Evolutionary conservation across 78 protist genomes (phyloP).

Genomic region (Dictyostelium citrinum): DNA sequence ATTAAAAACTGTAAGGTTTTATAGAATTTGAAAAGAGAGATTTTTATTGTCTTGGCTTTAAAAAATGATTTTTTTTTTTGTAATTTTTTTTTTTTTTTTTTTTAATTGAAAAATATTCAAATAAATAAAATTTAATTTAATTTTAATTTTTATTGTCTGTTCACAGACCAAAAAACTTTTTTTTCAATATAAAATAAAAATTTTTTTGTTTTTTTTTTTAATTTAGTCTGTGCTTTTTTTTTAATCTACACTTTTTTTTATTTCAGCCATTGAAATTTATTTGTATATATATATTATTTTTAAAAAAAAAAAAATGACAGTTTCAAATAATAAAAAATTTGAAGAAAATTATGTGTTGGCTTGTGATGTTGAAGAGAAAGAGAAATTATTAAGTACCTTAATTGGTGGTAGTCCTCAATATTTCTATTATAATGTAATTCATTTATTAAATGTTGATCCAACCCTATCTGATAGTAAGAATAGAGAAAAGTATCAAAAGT

Average conservation of each 20-base stretch:
- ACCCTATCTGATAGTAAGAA: not conserved
- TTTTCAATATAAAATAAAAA: not conserved
- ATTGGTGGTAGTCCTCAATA: slow-evolving; percentile 57
- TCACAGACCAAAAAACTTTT: not conserved
- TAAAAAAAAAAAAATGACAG: not conserved
- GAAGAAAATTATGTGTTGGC: slow-evolving; percentile 58
- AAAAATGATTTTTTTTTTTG: not conserved
- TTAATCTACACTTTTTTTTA: not conserved
- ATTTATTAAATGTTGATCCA: slow-evolving; percentile 59
- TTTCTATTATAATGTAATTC: slow-evolving; percentile 41
- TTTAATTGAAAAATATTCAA: not conserved
- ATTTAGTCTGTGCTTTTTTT: too few relatives aligned
- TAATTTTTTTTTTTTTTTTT: not conserved
- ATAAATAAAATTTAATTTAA: not conserved
- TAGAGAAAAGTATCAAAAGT: not conserved
- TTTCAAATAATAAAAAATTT: slow-evolving; percentile 6
- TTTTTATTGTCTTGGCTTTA: too few relatives aligned
- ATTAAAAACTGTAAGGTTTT: not conserved
- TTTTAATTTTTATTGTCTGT: not conserved
- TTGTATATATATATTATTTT: not conserved
- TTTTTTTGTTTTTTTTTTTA: not conserved
- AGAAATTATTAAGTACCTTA: not conserved
- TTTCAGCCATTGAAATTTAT: not conserved
- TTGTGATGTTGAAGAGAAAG: slow-evolving; percentile 11
- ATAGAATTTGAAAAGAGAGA: not conserved